Percentiles rank a stretch among this genome's conserved stretches.
Conservation (phyloP, 140 eudicot genomes). For the Senecio squalidus region DNA sequence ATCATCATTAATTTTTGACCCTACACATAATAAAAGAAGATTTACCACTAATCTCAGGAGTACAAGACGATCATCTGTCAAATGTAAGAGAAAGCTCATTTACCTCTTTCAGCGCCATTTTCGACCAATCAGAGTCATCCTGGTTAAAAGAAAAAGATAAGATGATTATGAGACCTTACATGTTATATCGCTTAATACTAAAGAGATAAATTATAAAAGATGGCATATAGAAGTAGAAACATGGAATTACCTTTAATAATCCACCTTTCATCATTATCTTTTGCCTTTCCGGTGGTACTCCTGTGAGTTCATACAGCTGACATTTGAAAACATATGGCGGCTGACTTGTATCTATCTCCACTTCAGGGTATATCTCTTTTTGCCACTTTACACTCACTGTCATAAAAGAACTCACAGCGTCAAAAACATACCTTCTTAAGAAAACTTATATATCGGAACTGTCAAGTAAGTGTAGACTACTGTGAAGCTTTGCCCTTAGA, state of each 20-base stretch:
- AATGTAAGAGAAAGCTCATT: slow-evolving; percentile 7
- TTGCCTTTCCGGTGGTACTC: slow-evolving; percentile 99
- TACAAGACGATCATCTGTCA: slow-evolving; percentile 1
- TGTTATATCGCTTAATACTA: not conserved
- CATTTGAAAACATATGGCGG: slow-evolving; percentile 90
- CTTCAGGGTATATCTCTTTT: slow-evolving; percentile 61
- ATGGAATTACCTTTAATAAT: slow-evolving; percentile 61
- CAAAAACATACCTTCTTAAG: slow-evolving; percentile 14
- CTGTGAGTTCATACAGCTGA: slow-evolving; percentile 89
- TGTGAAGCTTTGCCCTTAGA: not conserved
- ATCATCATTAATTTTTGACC: slow-evolving; percentile 98
- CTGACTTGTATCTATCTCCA: slow-evolving; percentile 93
- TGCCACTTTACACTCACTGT: slow-evolving; percentile 98
- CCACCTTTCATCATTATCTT: slow-evolving; percentile 97
- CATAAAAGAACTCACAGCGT: slow-evolving; percentile 7
- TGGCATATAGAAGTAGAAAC: slow-evolving; percentile 1
- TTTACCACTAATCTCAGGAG: slow-evolving; percentile 8
- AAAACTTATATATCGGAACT: slow-evolving; percentile 9
- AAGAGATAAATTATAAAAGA: not conserved
- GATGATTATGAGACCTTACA: not conserved
- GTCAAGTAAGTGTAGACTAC: not conserved
- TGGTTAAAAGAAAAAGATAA: slow-evolving; percentile 26
- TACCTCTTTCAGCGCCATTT: slow-evolving; percentile 92
- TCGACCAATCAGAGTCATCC: slow-evolving; percentile 98
- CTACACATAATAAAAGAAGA: slow-evolving; percentile 32